Evolutionary conservation across 495 filamentous ascomycete genomes (phyloP).

Genomic region (Penicillium robsamsonii): DNA sequence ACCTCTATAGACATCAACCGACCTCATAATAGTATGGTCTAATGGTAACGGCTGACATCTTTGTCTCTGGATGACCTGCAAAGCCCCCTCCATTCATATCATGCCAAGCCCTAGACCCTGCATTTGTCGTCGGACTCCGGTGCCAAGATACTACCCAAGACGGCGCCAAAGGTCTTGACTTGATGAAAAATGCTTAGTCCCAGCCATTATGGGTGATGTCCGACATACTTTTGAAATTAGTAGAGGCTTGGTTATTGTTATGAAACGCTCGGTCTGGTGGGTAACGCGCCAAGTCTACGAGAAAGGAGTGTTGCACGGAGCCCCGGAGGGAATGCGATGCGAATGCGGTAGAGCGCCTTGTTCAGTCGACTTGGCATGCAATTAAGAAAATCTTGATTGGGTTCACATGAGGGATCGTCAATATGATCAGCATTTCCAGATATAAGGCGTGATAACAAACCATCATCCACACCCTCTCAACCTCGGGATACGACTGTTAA

Average conservation of each 20-base stretch:
- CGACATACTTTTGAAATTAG: not conserved
- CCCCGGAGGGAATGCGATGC: not conserved
- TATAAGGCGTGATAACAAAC: conserved; percentile 1
- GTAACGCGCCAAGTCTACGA: conserved; percentile 3
- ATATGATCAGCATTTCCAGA: not conserved
- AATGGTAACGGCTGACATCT: not conserved
- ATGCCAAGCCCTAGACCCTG: conserved; percentile 20
- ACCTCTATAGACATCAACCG: not conserved
- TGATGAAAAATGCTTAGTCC: conserved; percentile 7
- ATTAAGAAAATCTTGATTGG: not conserved
- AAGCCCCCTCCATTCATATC: not conserved
- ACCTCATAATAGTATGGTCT: not conserved
- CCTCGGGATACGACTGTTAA: not conserved
- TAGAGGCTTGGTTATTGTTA: not conserved
- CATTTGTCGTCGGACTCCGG: conserved; percentile 21
- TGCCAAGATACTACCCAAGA: conserved; percentile 30
- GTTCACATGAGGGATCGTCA: not conserved
- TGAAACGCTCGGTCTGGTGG: not conserved
- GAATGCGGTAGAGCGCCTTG: not conserved
- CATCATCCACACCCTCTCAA: not conserved
- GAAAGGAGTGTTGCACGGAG: conserved; percentile 17
- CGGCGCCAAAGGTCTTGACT: conserved; percentile 13
- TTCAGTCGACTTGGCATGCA: conserved; percentile 5
- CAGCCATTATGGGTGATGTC: not conserved
- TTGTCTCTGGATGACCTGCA: not conserved